Evolutionary conservation across 108 stramenopile species (phyloP), one percentile per base, ranked within the genome.

Genomic region (Chaetoceros tenuissimus): DNA sequence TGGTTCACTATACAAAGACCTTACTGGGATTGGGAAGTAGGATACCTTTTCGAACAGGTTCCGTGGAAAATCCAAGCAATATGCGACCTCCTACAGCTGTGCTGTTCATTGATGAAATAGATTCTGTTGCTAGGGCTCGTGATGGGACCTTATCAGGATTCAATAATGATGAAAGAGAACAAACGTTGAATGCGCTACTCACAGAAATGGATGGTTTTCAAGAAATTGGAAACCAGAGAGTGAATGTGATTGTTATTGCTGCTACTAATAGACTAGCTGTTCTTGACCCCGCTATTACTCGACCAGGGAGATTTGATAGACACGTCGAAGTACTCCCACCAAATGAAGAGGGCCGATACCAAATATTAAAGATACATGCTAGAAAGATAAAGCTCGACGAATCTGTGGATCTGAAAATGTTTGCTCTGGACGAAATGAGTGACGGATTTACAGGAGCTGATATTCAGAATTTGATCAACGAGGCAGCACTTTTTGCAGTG

Each of bases 81-180:
- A 2, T 45, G 3, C 82, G 79, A 40, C 65, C 59, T 53, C 71
- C 86, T 16, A 68, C 74, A 7, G 83, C 86, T 43, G 89, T 98
- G 31, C 81, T 98, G 40, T 98, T 98, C 62, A 96, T 98, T 50
- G 97, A 98, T 68, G 97, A 98, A 67, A 82, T 98, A 43, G 97
- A 98, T 65, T 94, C 94, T 47, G 52, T 98, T 40, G 97, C 91
- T 48, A 88, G 82, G 59, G 56, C 73, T 5, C 72, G 91, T 31
- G 66, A 69, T 31, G 56, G 72, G 28, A 24, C 77, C 60, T 34
- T 74, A 53, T 34, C 8, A 60, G 48, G 22, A 10, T 79, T 79
- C 2, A 81, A 84, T 17, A 88, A 88, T 59, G 95, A 96, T 63
- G 96, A 97, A 62, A 75, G 94, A 48, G 96, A 97, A 50, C 89